Evolutionary conservation across 1,284 basidiomycete genomes (phyloP).

Genomic region (Flammula alnicola): DNA sequence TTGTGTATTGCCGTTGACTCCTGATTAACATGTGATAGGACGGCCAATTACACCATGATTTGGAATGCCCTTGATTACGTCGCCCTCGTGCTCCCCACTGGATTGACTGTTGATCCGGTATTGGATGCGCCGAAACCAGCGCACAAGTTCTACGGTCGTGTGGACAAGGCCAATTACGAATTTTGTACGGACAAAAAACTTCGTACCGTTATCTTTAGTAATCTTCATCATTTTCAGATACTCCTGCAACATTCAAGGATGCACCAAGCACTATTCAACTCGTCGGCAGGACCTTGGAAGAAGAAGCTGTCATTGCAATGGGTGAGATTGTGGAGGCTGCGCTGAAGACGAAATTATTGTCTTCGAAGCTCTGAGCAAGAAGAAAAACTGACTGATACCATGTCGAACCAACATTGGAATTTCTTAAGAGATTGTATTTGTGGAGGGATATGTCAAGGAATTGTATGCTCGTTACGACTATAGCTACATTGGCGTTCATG

Average conservation of each 20-base stretch:
- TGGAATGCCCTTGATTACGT: slow-evolving; percentile 78
- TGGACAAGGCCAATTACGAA: slow-evolving; percentile 56
- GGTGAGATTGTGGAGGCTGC: slow-evolving; percentile 61
- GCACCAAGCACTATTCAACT: slow-evolving; percentile 76
- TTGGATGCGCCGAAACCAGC: slow-evolving; percentile 49
- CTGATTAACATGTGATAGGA: slow-evolving; percentile 39
- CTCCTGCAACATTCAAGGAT: slow-evolving; percentile 57
- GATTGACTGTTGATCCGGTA: slow-evolving; percentile 56
- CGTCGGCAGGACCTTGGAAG: slow-evolving; percentile 71
- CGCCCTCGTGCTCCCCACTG: slow-evolving; percentile 64
- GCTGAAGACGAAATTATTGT: slow-evolving; percentile 29
- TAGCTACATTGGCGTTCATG: no score
- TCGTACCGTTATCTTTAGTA: background rate
- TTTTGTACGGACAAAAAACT: slow-evolving; percentile 50
- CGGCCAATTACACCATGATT: slow-evolving; percentile 57
- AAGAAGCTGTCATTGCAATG: slow-evolving; percentile 72
- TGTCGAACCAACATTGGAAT: no score
- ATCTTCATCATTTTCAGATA: slow-evolving; percentile 50
- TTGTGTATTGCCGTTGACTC: background rate
- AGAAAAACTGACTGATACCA: no score
- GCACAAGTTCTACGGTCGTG: slow-evolving; percentile 47
- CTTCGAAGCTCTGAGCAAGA: background rate
- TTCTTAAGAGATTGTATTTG: no score
- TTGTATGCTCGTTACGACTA: no score
- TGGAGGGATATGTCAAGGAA: no score